These are phyloP conservation scores for Kodamaea ohmeri DNA, from an alignment of 1,139 yeast genomes.

Conservation along the genomic window DNA sequence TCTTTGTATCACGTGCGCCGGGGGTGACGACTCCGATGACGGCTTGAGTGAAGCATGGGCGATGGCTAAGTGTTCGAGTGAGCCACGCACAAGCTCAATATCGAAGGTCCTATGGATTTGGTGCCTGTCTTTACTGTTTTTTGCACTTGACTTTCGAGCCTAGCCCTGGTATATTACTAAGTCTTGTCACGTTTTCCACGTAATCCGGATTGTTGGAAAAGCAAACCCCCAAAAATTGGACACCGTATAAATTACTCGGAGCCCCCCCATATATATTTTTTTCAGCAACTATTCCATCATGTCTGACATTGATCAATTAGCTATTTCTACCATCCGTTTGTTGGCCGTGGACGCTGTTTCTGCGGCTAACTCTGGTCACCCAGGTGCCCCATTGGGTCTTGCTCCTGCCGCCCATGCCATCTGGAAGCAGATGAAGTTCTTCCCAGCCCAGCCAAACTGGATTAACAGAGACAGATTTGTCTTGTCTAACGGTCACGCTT, in stretches of 20 bases:
- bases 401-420: slow-evolving; percentile 75
- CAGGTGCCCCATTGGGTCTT: slow-evolving; percentile 98
- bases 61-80: no score
- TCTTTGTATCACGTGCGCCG: slow-evolving; percentile 1
- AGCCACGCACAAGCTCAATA: no score
- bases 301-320: slow-evolving; percentile 58
- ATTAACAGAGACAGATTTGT: slow-evolving; percentile 94
- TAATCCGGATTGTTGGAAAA: neutral
- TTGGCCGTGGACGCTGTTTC: slow-evolving; percentile 87
- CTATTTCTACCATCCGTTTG: slow-evolving; percentile 87
- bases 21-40: slow-evolving; percentile 1
- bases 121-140: no score
- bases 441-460: slow-evolving; percentile 92
- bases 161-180: no score
- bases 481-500: slow-evolving; percentile 95
- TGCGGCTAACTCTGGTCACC: slow-evolving; percentile 96
- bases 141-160: no score
- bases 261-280: slow-evolving; percentile 1
- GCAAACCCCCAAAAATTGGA: slow-evolving; percentile 5
- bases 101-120: no score
- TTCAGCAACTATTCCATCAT: slow-evolving; percentile 5
- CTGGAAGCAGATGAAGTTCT: slow-evolving; percentile 79
- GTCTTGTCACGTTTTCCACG: slow-evolving; percentile 2
- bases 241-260: slow-evolving; percentile 1
- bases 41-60: no score